Evolutionary conservation across 441 rosid genomes (phyloP).

Genomic region (Isatis lusitanica): DNA sequence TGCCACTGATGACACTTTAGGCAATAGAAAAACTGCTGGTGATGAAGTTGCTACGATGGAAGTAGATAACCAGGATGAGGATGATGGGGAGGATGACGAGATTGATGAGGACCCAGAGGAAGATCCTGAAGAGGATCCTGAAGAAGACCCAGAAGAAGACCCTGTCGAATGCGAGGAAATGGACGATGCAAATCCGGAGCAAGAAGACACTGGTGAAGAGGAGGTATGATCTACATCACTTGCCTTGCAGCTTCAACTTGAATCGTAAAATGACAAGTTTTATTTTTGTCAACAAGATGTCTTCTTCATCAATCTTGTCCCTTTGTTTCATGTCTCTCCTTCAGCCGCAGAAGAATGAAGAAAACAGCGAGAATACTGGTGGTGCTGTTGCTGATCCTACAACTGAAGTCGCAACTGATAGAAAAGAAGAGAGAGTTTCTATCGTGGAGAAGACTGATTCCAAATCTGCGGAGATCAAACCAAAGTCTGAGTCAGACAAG

Average conservation of each 20-base stretch:
- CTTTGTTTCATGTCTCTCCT: conserved; percentile 16
- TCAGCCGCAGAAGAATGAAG: conserved; percentile 46
- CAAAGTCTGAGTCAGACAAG: conserved; percentile 39
- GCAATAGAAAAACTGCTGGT: conserved; percentile 28
- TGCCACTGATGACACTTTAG: background rate
- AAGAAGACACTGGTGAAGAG: conserved; percentile 45
- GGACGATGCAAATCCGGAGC: conserved; percentile 55
- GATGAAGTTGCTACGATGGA: conserved; percentile 41
- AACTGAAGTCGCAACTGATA: conserved; percentile 40
- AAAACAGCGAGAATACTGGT: conserved; percentile 41
- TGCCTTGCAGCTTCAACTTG: conserved; percentile 7
- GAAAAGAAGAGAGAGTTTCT: conserved; percentile 41
- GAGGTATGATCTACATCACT: conserved; percentile 51
- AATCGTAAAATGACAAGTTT: background rate
- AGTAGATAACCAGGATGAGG: conserved; percentile 37
- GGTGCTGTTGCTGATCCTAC: conserved; percentile 11
- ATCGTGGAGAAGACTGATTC: conserved; percentile 34
- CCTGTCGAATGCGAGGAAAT: conserved; percentile 73
- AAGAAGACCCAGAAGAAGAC: conserved; percentile 70
- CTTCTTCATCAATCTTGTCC: conserved; percentile 4
- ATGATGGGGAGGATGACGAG: conserved; percentile 38
- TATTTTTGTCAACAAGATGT: background rate
- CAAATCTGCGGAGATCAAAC: conserved; percentile 43
- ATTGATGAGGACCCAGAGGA: conserved; percentile 46
- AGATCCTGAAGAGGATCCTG: conserved; percentile 75